Evolutionary conservation across 2,329 filamentous ascomycete genomes (phyloP), one percentile per base, ranked within the genome.

Genomic region (Phyllosticta citrichinensis): DNA sequence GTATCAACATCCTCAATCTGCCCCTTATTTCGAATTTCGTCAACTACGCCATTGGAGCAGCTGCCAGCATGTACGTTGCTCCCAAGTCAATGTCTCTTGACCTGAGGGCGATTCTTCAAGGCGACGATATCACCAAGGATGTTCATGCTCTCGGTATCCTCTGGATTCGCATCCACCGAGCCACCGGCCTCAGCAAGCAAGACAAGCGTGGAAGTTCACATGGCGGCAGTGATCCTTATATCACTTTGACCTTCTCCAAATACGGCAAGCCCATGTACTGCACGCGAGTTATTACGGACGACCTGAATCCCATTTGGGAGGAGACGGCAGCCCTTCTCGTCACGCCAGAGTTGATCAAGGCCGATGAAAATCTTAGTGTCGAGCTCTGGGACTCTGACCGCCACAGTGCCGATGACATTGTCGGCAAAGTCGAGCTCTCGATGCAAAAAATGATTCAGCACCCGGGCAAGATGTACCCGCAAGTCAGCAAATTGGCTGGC

Each of bases 231-330:
- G 94, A 99, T 67, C 91, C 93, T 0, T 97, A 97, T 73, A 95
- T 97, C 71, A 97, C 93, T 33, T 81, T 97, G 40, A 87, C 89
- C 51, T 97, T 95, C 79, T 95, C 90, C 68, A 97, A 97, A 73
- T 97, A 97, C 67, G 89, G 89, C 61, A 99, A 99, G 76, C 93
- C 93, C 1, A 95, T 96, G 83, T 97, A 96, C 75, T 97, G 92
- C 74, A 97, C 94, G 1, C 86, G 94, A 55, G 92, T 97, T 57
- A 97, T 97, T 65, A 91, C 93, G 58, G 93, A 97, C 69, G 88
- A 97, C 66, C 81, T 96, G 60, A 96, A 97, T 69, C 94, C 94
- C 0, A 81, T 96, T 4, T 97, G 95, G 79, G 89, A 94, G 68
- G 94, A 97, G 75, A 89, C 85, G 1, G 86, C 89, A 52, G 91